Conservation (phyloP, 2,329 filamentous ascomycete genomes). For the Neofusicoccum kwambonambiense region DNA sequence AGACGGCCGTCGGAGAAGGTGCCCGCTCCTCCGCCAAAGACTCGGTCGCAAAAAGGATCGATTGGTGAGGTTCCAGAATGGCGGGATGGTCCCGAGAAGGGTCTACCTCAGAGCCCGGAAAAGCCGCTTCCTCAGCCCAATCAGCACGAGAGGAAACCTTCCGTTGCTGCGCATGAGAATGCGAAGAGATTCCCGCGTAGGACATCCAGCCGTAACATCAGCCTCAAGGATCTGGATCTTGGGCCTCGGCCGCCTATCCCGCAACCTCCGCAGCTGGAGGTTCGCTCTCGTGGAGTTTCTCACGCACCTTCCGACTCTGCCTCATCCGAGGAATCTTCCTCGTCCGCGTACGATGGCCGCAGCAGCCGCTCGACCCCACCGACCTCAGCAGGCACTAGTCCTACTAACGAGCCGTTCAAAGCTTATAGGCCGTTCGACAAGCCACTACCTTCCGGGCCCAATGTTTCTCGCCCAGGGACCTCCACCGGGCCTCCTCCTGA, state of each 20-base stretch:
- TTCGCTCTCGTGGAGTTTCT: constrained; percentile 26
- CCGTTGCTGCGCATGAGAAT: not conserved
- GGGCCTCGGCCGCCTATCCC: not conserved
- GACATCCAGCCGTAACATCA: constrained; percentile 25
- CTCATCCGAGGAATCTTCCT: constrained; percentile 38
- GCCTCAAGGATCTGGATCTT: constrained; percentile 18
- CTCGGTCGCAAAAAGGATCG: not conserved
- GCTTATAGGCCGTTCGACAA: not conserved
- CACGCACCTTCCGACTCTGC: constrained; percentile 41
- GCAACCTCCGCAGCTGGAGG: constrained; percentile 11
- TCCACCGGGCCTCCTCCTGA: constrained; percentile 18
- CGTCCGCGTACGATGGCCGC: constrained; percentile 29
- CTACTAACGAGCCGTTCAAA: constrained; percentile 19
- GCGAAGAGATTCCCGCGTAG: constrained; percentile 21
- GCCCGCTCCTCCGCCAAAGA: constrained; percentile 5
- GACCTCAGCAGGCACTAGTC: constrained; percentile 31
- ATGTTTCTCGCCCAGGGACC: constrained; percentile 4
- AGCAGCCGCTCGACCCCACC: constrained; percentile 41
- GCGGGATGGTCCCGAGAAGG: not conserved
- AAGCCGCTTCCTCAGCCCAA: not conserved
- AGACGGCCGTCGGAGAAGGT: constrained; percentile 28
- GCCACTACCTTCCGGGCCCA: not conserved
- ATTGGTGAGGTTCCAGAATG: not conserved
- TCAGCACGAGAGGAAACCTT: not conserved
- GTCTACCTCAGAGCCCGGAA: not conserved